Base-by-base conservation (phyloP, 192 early-diverging fungal species). In the Backusella tarrabulga region DNA sequence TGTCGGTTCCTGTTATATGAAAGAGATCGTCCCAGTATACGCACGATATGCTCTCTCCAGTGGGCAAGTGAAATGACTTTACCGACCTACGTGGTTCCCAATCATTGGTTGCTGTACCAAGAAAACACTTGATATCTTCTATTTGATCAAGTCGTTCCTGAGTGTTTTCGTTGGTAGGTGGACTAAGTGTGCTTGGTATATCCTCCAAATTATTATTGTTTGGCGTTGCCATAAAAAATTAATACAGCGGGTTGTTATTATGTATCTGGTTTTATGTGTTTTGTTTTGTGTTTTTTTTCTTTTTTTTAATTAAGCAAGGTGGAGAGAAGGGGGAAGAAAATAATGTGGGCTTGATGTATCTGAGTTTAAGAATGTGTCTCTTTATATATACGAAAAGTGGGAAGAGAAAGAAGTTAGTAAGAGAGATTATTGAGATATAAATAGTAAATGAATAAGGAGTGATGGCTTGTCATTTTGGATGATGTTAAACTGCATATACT, bases 1-100 rank as follows among this genome's bases (percentile, higher is more conserved):
- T 98, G 82, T 99, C 98, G 0, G 97, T 98, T 12, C 96, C 96
- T 1, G 98, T 98, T 44, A 99, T 96, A 83, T 96, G 92, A 80
- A 94, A 98, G 29, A 93, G 90, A 77, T 94, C 89, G 81, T 97
- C 95, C 95, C 95, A 98, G 19, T 94, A 86, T 12, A 98, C 91
- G 84, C 98, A 99, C 6, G 96, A 95, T 75, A 99, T 89, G 67
- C 81, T 84, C 80, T 99, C 97, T 68, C 94, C 95, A 72, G 93
- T 94, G 0, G 93, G 92, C 34, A 99, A 85, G 44, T 82, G 54
- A 76, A 89, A 90, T 34, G 87, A 86, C 21, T 83, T 86, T 79
- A 93, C 85, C 8, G 83, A 71, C 70, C 89, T 81, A 40, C 84
- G 84, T 23, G 84, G 77, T 21, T 89, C 85, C 92, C 92, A 94